phyloP scores from a whole-genome alignment of 805 yeast species.

The Saccharomycopsis fermentans region DNA sequence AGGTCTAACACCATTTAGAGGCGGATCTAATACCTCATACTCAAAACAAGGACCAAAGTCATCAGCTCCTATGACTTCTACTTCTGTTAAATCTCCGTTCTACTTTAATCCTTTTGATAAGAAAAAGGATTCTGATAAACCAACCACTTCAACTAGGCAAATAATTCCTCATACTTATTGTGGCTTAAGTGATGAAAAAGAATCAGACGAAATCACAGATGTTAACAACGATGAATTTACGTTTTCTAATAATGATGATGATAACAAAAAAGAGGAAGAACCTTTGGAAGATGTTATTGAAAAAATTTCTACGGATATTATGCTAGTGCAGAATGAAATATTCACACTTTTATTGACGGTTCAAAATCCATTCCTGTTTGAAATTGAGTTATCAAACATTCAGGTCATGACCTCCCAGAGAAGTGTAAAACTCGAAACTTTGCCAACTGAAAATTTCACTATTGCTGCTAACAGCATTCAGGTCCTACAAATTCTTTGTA shows the following conservation, averaged over 20 bases:
- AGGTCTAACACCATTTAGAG: constrained; percentile 12
- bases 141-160: not conserved
- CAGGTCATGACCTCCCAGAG: constrained; percentile 26
- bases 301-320: constrained; percentile 19
- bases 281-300: constrained; percentile 21
- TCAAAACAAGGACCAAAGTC: not conserved
- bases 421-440: constrained; percentile 23
- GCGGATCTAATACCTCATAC: constrained; percentile 11
- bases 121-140: constrained; percentile 8
- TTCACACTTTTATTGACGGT: constrained; percentile 46
- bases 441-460: constrained; percentile 21
- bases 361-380: constrained; percentile 76
- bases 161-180: not conserved
- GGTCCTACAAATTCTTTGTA: constrained; percentile 34
- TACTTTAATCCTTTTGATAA: not conserved
- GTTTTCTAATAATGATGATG: constrained; percentile 5
- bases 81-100: constrained; percentile 21
- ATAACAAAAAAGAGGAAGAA: constrained; percentile 11
- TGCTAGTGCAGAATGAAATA: constrained; percentile 52
- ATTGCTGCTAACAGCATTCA: constrained; percentile 31
- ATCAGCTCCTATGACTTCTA: not conserved
- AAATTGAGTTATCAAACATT: constrained; percentile 47
- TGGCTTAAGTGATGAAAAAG: not conserved
- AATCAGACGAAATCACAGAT: not conserved
- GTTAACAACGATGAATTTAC: not conserved